Conservation (phyloP, 2,329 filamentous ascomycete genomes). For the Cladosporium velox region DNA sequence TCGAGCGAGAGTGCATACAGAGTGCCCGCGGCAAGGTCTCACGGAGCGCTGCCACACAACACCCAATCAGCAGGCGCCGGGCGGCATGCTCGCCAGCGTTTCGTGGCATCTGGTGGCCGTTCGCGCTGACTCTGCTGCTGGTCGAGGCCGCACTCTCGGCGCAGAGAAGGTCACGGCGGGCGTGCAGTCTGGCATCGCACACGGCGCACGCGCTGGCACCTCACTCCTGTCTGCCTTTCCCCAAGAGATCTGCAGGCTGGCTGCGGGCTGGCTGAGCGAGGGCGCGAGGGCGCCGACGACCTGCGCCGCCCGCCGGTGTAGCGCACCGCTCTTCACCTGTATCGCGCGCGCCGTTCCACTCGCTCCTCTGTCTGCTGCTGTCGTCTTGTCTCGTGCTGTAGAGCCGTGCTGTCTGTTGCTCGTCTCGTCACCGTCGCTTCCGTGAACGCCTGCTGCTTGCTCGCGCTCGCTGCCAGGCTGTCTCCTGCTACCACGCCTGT, state of each 20-base stretch:
- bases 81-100: conserved; percentile 12
- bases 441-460: not conserved
- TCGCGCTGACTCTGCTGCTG: conserved; percentile 6
- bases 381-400: conserved; percentile 2
- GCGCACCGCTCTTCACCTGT: conserved; percentile 13
- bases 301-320: conserved; percentile 5
- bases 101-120: conserved; percentile 1
- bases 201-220: conserved; percentile 14
- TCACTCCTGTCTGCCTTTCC: conserved; percentile 6
- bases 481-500: not conserved
- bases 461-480: not conserved
- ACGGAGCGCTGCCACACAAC: not conserved
- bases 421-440: conserved; percentile 1
- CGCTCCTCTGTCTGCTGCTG: not conserved
- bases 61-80: conserved; percentile 6
- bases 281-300: conserved; percentile 7
- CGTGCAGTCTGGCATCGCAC: conserved; percentile 12
- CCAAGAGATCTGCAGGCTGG: conserved; percentile 12
- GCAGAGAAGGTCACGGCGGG: conserved; percentile 3
- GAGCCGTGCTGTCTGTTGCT: conserved; percentile 7
- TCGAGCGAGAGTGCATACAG: not conserved
- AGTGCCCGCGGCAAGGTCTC: conserved; percentile 10
- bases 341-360: conserved; percentile 6
- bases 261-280: conserved; percentile 11
- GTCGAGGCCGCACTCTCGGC: not conserved